Evolutionary conservation across 495 filamentous ascomycete species (phyloP).

Genomic region (Aspergillus funiculosus): DNA sequence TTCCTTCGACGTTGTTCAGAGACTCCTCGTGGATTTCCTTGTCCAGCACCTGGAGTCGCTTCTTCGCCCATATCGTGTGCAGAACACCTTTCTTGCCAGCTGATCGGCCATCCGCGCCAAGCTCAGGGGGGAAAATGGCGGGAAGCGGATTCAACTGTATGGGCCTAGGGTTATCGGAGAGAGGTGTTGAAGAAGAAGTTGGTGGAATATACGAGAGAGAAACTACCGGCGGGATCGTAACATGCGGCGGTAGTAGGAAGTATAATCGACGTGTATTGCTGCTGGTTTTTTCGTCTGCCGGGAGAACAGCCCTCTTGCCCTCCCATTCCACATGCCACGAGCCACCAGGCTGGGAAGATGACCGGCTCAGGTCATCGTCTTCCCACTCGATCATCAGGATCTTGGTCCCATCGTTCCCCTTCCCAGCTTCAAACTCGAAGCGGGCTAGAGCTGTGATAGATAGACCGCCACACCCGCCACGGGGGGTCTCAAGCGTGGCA

Average conservation of each 20-base stretch:
- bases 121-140: slow-evolving; percentile 70
- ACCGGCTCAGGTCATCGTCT: slow-evolving; percentile 43
- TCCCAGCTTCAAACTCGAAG: slow-evolving; percentile 76
- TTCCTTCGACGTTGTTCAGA: slow-evolving; percentile 62
- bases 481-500: slow-evolving; percentile 30
- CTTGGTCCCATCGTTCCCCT: slow-evolving; percentile 75
- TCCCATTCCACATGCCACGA: slow-evolving; percentile 73
- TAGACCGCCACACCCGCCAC: slow-evolving; percentile 17
- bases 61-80: slow-evolving; percentile 79
- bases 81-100: slow-evolving; percentile 72
- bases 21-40: slow-evolving; percentile 62
- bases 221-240: slow-evolving; percentile 60
- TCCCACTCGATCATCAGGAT: slow-evolving; percentile 84
- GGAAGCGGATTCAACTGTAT: slow-evolving; percentile 66
- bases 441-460: slow-evolving; percentile 59
- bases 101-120: slow-evolving; percentile 57
- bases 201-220: slow-evolving; percentile 51
- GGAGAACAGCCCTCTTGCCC: slow-evolving; percentile 61
- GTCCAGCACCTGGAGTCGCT: slow-evolving; percentile 64
- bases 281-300: slow-evolving; percentile 53
- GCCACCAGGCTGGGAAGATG: slow-evolving; percentile 30
- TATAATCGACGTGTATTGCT: slow-evolving; percentile 60
- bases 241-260: slow-evolving; percentile 64
- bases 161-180: slow-evolving; percentile 16
- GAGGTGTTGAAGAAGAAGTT: slow-evolving; percentile 18